A percentile compares a stretch with the other conserved stretches of the same genome.
Evolutionary conservation across 139 green algal genomes (phyloP).

Genomic region (Pedinophyceae sp.): DNA sequence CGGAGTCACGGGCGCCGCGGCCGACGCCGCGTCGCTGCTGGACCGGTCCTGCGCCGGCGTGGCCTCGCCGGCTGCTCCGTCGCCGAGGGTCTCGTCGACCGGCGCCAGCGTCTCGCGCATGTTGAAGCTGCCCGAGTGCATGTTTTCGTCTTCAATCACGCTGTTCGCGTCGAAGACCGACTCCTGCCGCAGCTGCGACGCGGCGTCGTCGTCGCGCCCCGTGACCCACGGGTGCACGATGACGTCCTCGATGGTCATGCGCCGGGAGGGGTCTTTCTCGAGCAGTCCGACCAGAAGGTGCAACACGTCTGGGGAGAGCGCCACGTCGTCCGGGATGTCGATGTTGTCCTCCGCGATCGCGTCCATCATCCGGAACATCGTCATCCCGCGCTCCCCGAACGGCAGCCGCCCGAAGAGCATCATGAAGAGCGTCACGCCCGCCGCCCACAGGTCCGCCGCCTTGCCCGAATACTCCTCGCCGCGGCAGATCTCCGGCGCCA

Average conservation of each 20-base stretch:
- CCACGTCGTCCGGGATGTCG: neutral
- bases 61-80: too few relatives aligned
- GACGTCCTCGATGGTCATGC: neutral
- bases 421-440: neutral
- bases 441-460: neutral
- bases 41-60: too few relatives aligned
- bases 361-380: neutral
- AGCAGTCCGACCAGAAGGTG: neutral
- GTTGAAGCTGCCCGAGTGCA: too few relatives aligned
- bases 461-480: neutral
- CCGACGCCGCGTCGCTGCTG: too few relatives aligned
- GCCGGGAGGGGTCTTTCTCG: neutral
- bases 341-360: neutral
- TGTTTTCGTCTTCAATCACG: conserved; percentile 50
- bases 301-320: neutral
- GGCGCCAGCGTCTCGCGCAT: too few relatives aligned
- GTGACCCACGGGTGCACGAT: neutral
- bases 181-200: too few relatives aligned
- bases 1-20: too few relatives aligned
- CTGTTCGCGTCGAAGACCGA: too few relatives aligned
- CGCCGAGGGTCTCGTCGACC: too few relatives aligned
- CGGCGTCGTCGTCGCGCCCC: too few relatives aligned
- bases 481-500: neutral
- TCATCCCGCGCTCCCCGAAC: neutral
- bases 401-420: neutral